Conservation (phyloP, 305 asterid genomes). For the Solanum hybrid region DNA sequence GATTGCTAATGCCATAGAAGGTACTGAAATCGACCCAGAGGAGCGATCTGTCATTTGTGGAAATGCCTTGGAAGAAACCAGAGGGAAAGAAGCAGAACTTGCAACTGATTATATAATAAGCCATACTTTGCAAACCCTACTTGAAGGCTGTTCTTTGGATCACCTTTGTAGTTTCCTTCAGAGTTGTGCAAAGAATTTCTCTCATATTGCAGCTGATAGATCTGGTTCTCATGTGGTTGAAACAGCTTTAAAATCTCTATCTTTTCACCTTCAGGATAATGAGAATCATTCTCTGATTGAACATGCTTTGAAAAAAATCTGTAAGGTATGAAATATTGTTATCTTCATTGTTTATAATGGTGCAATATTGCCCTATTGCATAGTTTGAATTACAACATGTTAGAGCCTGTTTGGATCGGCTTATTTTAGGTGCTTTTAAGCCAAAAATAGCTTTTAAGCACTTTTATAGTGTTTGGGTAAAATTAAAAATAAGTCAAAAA, state of each 20-base stretch:
- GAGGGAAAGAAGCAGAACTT: constrained; percentile 85
- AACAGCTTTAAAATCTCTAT: constrained; percentile 79
- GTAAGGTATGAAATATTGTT: constrained; percentile 43
- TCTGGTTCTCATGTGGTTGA: constrained; percentile 99
- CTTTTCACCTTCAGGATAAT: constrained; percentile 58
- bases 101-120: constrained; percentile 91
- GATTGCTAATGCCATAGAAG: constrained; percentile 73
- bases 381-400: neutral
- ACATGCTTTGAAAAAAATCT: constrained; percentile 46
- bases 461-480: neutral
- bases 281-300: constrained; percentile 50
- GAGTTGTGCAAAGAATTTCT: constrained; percentile 44
- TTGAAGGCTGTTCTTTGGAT: constrained; percentile 73
- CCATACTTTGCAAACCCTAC: constrained; percentile 88
- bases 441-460: neutral
- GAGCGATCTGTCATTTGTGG: constrained; percentile 72
- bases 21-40: constrained; percentile 62
- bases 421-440: neutral
- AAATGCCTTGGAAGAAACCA: constrained; percentile 88
- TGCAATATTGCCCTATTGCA: neutral
- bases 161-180: constrained; percentile 65
- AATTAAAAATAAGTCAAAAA: neutral
- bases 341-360: neutral
- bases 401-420: neutral
- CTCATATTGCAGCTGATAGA: constrained; percentile 64